Conservation (phyloP, 257 asterid genomes). For the Nicotiana undulata region DNA sequence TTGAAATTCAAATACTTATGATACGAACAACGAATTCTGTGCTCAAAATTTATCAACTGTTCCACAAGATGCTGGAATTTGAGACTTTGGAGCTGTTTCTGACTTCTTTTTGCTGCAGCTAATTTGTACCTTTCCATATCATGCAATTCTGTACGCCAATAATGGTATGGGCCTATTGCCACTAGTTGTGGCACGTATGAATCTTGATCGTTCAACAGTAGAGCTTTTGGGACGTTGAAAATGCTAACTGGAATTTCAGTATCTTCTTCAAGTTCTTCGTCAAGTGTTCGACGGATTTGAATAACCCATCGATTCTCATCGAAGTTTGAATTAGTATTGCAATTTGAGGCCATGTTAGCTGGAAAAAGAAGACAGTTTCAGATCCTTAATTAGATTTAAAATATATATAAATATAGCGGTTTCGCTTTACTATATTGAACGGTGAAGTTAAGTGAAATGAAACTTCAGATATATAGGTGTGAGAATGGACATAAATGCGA, state of each 20-base stretch:
- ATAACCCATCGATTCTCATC: slow-evolving; percentile 48
- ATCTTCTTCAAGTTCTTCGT: slow-evolving; percentile 44
- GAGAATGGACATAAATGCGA: background rate
- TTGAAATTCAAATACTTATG: slow-evolving; percentile 32
- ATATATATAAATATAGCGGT: background rate
- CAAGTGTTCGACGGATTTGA: slow-evolving; percentile 39
- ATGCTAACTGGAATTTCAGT: slow-evolving; percentile 39
- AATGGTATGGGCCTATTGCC: slow-evolving; percentile 62
- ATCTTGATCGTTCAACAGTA: slow-evolving; percentile 18
- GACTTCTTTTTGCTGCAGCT: slow-evolving; percentile 41
- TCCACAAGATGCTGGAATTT: slow-evolving; percentile 30
- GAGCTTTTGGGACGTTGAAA: slow-evolving; percentile 41
- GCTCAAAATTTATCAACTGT: slow-evolving; percentile 23
- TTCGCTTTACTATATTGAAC: background rate
- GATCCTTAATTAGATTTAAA: background rate
- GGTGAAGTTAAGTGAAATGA: background rate
- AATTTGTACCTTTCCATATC: slow-evolving; percentile 48
- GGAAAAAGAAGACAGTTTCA: background rate
- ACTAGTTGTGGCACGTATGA: slow-evolving; percentile 48
- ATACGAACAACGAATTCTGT: slow-evolving; percentile 36
- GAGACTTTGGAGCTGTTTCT: slow-evolving; percentile 14
- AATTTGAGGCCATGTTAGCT: background rate
- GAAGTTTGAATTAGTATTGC: slow-evolving; percentile 16
- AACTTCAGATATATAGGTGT: background rate
- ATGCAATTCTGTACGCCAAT: slow-evolving; percentile 27